Evolutionary conservation across 2,329 filamentous ascomycete species (phyloP).

Genomic region (Chaetomium sp.): DNA sequence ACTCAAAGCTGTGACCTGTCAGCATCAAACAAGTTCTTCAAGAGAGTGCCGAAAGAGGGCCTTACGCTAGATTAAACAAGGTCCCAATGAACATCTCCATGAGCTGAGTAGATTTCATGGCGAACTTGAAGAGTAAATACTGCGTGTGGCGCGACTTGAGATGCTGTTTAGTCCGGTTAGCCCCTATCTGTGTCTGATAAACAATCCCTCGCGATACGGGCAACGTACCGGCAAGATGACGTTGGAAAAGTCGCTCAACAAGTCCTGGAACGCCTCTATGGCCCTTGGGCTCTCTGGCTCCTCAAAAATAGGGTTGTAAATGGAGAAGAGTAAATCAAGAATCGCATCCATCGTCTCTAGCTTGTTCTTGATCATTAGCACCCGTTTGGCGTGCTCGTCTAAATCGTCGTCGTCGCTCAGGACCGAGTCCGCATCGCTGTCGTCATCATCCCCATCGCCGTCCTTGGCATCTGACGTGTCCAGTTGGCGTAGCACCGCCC

Average conservation of each 20-base stretch:
- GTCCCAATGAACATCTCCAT: slow-evolving; percentile 77
- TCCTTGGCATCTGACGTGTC: slow-evolving; percentile 35
- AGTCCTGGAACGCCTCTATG: slow-evolving; percentile 66
- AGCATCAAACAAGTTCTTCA: neutral
- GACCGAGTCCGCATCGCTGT: slow-evolving; percentile 65
- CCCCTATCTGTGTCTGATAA: neutral
- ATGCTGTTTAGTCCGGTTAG: slow-evolving; percentile 7
- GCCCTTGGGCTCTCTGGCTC: slow-evolving; percentile 62
- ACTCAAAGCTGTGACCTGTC: slow-evolving; percentile 42
- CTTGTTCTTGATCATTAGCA: slow-evolving; percentile 70
- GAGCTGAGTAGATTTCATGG: slow-evolving; percentile 70
- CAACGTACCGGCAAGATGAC: slow-evolving; percentile 68
- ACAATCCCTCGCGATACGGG: neutral
- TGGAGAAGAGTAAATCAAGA: slow-evolving; percentile 78
- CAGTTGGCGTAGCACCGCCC: slow-evolving; percentile 58
- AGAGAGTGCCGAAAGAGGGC: neutral
- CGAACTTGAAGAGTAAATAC: slow-evolving; percentile 93
- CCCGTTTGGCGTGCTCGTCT: slow-evolving; percentile 54
- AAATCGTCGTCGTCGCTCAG: slow-evolving; percentile 63
- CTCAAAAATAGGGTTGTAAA: slow-evolving; percentile 69
- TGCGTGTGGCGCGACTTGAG: slow-evolving; percentile 78
- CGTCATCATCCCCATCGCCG: slow-evolving; percentile 47
- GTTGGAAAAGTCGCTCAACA: slow-evolving; percentile 78
- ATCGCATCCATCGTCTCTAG: slow-evolving; percentile 88
- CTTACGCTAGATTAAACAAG: slow-evolving; percentile 61